A percentile compares a stretch with the other conserved stretches of the same genome.
These are phyloP conservation scores for Saccharomycopsis phalli DNA, from an alignment of 1,139 yeast species.

Conservation along the genomic window DNA sequence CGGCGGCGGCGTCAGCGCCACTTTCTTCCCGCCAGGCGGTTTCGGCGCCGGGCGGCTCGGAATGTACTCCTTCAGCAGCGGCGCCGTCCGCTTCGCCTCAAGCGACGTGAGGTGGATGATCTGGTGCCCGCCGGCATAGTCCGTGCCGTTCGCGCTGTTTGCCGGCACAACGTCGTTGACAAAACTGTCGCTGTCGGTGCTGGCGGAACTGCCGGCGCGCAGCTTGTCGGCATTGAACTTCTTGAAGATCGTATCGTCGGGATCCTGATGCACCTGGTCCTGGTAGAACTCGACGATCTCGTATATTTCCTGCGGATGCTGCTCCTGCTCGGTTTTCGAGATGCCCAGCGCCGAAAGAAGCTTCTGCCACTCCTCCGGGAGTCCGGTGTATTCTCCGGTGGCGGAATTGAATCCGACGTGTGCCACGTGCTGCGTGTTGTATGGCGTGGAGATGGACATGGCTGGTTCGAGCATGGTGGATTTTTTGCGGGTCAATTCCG, in stretches of 20 bases:
- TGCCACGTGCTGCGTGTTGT: constrained; percentile 81
- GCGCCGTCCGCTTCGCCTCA: constrained; percentile 12
- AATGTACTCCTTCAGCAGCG: constrained; percentile 40
- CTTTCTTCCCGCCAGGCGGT: constrained; percentile 30
- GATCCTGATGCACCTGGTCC: constrained; percentile 44
- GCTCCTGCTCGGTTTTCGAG: constrained; percentile 72
- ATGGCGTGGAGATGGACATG: constrained; percentile 78
- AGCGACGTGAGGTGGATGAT: constrained; percentile 16
- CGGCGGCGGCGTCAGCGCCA: constrained; percentile 27
- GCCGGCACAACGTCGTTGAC: constrained; percentile 3
- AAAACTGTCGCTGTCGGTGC: constrained; percentile 11
- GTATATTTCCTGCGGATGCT: constrained; percentile 89
- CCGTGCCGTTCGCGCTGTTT: constrained; percentile 10
- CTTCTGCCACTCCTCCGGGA: constrained; percentile 89
- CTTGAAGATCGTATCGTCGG: constrained; percentile 63
- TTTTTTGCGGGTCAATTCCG: neutral
- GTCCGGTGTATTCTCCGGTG: constrained; percentile 81
- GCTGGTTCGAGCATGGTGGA: constrained; percentile 19
- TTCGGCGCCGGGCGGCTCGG: constrained; percentile 67
- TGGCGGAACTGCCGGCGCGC: constrained; percentile 2
- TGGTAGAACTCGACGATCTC: constrained; percentile 87
- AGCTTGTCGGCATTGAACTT: constrained; percentile 42
- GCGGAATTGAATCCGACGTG: constrained; percentile 85
- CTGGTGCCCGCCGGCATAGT: constrained; percentile 18
- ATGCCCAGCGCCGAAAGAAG: constrained; percentile 81